Evolutionary conservation across 2,329 filamentous ascomycete species (phyloP).

Genomic region (Colletotrichum acutatum): DNA sequence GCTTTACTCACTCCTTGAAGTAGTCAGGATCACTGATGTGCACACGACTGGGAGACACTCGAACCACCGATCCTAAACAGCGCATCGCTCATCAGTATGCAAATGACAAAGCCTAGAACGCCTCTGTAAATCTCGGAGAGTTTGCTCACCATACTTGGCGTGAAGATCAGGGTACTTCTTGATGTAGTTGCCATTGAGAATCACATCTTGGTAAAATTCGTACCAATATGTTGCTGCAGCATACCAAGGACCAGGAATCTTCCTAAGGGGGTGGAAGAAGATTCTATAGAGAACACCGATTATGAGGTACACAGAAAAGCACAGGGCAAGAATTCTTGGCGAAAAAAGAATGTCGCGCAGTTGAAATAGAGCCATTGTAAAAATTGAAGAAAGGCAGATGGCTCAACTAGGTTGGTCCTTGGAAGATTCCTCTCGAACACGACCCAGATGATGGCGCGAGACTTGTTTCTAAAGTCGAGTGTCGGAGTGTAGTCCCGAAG

Average conservation of each 20-base stretch:
- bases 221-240: constrained; percentile 34
- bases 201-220: constrained; percentile 40
- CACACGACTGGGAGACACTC: neutral
- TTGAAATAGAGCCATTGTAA: neutral
- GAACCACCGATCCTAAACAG: neutral
- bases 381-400: neutral
- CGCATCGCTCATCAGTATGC: neutral
- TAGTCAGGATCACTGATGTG: neutral
- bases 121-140: neutral
- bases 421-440: too few species aligned
- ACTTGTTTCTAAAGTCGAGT: neutral
- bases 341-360: neutral
- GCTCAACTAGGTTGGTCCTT: neutral
- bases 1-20: neutral
- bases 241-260: neutral
- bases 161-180: constrained; percentile 17
- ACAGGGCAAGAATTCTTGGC: neutral
- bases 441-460: neutral
- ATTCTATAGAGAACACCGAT: neutral
- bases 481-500: too few species aligned
- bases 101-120: neutral
- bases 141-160: neutral
- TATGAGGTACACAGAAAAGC: neutral
- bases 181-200: constrained; percentile 18
- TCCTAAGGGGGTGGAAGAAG: neutral